phyloP scores from a whole-genome alignment of 495 filamentous ascomycete genomes.

The Sabuloglossum arenarium region DNA sequence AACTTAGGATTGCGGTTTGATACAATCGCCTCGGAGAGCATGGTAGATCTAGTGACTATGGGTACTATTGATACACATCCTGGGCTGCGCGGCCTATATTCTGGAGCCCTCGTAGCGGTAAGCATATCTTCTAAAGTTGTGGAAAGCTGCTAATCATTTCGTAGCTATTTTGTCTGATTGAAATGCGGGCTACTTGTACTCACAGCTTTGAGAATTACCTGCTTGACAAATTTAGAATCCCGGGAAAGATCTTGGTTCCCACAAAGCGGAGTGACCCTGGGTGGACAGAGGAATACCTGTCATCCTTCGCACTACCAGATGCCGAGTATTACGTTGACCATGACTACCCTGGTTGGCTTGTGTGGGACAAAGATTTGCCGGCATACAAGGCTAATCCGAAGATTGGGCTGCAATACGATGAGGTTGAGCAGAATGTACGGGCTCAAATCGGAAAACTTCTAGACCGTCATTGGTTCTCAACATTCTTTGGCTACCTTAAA shows the following conservation, averaged over 20 bases:
- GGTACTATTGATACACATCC: constrained; percentile 86
- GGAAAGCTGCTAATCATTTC: neutral
- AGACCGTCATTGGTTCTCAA: constrained; percentile 65
- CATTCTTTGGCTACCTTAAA: constrained; percentile 82
- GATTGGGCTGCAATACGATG: constrained; percentile 60
- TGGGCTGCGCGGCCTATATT: constrained; percentile 59
- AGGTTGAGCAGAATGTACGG: constrained; percentile 54
- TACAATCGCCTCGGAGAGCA: constrained; percentile 53
- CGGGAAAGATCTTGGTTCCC: constrained; percentile 50
- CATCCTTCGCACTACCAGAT: constrained; percentile 57
- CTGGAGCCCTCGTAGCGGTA: constrained; percentile 46
- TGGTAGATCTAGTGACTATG: constrained; percentile 64
- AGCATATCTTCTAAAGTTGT: neutral
- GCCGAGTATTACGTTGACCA: constrained; percentile 77
- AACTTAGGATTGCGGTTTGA: constrained; percentile 81
- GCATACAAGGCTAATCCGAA: constrained; percentile 50
- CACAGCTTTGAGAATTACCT: constrained; percentile 79
- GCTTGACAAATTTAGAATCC: constrained; percentile 47
- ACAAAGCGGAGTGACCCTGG: constrained; percentile 50
- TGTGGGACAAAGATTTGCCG: constrained; percentile 72
- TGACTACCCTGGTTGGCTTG: constrained; percentile 93
- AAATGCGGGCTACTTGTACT: constrained; percentile 63
- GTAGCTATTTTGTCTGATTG: constrained; percentile 53
- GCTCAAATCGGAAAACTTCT: constrained; percentile 62
- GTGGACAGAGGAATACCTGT: constrained; percentile 60